Conservation (phyloP, 2,329 filamentous ascomycete species). For the Pleurostoma richardsiae region DNA sequence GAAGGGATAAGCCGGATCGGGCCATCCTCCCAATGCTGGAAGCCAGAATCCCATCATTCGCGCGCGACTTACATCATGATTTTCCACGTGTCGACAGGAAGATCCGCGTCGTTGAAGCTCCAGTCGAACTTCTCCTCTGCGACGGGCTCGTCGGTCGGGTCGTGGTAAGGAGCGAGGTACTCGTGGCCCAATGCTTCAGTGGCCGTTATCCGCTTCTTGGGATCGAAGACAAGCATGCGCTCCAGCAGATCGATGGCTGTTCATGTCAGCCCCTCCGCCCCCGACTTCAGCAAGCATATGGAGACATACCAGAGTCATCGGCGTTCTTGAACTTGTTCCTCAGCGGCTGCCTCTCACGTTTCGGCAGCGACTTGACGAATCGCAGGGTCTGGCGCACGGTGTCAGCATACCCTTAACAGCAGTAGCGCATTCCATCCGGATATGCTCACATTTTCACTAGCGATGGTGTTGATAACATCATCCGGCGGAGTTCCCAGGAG, state of each 20-base stretch:
- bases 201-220: conserved; percentile 90
- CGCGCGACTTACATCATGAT: conserved; percentile 85
- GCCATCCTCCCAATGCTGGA: too few species aligned
- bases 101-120: conserved; percentile 97
- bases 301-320: conserved; percentile 67
- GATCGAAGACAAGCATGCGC: conserved; percentile 96
- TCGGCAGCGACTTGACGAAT: conserved; percentile 95
- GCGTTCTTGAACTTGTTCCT: conserved; percentile 92
- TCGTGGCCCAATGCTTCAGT: conserved; percentile 82
- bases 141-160: conserved; percentile 91
- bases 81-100: conserved; percentile 99
- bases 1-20: background rate
- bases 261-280: background rate
- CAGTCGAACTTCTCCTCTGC: conserved; percentile 98
- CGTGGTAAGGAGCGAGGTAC: conserved; percentile 94
- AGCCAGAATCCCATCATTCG: too few species aligned
- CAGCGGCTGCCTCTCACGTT: conserved; percentile 85
- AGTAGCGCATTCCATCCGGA: too few species aligned
- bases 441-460: conserved; percentile 82
- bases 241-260: conserved; percentile 89
- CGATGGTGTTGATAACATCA: conserved; percentile 98
- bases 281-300: too few species aligned
- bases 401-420: too few species aligned
- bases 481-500: conserved; percentile 93
- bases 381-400: conserved; percentile 65